Conservation (phyloP, 805 yeast genomes). For the Tetrapisispora nanseiensis region DNA sequence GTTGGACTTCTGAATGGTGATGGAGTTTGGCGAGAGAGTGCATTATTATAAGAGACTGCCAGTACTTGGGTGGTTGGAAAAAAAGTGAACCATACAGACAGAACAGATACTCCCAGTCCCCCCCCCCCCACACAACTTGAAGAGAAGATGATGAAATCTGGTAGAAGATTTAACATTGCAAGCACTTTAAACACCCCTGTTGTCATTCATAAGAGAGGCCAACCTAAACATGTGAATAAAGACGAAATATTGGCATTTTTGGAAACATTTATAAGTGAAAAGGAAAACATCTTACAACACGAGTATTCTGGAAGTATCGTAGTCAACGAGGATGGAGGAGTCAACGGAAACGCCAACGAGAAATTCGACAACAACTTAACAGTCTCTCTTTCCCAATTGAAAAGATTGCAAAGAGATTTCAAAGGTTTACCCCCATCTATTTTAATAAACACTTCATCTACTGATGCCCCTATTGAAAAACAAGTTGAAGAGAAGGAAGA, state of each 20-base stretch:
- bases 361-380: conserved; percentile 23
- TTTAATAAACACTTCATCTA: background rate
- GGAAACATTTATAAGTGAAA: conserved; percentile 20
- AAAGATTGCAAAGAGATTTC: conserved; percentile 65
- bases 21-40: too few relatives aligned
- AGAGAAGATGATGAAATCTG: conserved; percentile 14
- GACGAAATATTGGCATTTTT: conserved; percentile 22
- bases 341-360: conserved; percentile 6
- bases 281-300: conserved; percentile 11
- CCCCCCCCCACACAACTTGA: too few relatives aligned
- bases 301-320: background rate
- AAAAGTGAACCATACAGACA: too few relatives aligned
- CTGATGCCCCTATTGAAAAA: background rate
- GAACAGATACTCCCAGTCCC: too few relatives aligned
- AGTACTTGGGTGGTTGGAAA: too few relatives aligned
- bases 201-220: conserved; percentile 18
- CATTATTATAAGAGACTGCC: too few relatives aligned
- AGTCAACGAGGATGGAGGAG: background rate
- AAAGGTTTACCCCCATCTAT: conserved; percentile 65
- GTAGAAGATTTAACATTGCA: conserved; percentile 12
- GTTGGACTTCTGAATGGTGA: too few relatives aligned
- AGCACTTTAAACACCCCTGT: conserved; percentile 24
- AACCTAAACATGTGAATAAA: conserved; percentile 18
- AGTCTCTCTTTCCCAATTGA: conserved; percentile 44
- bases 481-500: conserved; percentile 1